Evolutionary conservation across 805 yeast genomes (phyloP).

Genomic region (Zygosaccharomyces siamensis): DNA sequence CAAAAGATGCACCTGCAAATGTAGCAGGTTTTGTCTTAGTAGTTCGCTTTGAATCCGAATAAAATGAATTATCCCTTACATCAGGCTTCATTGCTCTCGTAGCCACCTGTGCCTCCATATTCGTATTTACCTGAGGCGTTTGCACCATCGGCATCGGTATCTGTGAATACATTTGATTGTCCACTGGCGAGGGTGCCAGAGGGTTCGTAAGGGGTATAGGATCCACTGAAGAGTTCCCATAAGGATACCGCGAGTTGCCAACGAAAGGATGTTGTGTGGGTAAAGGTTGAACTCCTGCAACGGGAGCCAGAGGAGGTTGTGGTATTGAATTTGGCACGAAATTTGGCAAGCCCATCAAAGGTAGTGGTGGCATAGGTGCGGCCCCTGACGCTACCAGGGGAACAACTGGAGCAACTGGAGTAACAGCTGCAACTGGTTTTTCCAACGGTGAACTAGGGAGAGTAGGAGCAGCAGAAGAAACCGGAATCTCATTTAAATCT

Average conservation of each 20-base stretch:
- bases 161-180: constrained; percentile 15
- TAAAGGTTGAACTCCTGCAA: constrained; percentile 5
- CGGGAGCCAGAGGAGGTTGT: constrained; percentile 3
- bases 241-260: constrained; percentile 10
- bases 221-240: constrained; percentile 15
- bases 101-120: neutral
- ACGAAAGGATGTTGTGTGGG: constrained; percentile 4
- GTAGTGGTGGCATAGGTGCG: neutral
- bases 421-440: neutral
- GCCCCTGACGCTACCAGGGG: neutral
- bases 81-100: neutral
- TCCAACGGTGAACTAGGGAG: neutral
- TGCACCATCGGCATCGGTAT: constrained; percentile 16
- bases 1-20: constrained; percentile 36
- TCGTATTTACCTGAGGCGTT: neutral
- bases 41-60: neutral
- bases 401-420: neutral
- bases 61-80: neutral
- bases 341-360: neutral
- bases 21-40: constrained; percentile 4
- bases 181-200: constrained; percentile 11
- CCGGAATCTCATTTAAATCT: neutral
- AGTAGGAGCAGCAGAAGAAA: neutral
- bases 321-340: constrained; percentile 1
- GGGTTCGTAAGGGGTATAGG: constrained; percentile 14